phyloP scores from a whole-genome alignment of 2,329 filamentous ascomycete genomes.

The Blastomyces percursus region DNA sequence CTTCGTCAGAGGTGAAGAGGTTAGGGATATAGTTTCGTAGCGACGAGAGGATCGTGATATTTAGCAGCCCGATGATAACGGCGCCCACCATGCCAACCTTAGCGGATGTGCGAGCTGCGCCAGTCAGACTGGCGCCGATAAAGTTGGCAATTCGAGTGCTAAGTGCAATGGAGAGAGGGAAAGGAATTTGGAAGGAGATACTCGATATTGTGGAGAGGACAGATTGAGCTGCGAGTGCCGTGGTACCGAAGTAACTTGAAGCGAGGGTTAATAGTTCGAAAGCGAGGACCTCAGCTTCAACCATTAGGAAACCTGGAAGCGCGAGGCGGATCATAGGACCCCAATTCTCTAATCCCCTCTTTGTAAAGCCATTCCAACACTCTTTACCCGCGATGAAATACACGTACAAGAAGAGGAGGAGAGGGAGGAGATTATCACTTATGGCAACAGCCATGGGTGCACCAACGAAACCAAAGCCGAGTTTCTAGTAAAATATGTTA shows the following conservation, averaged over 20 bases:
- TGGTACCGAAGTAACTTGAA: slow-evolving; percentile 66
- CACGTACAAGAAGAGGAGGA: slow-evolving; percentile 64
- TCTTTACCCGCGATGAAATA: slow-evolving; percentile 58
- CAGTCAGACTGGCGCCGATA: slow-evolving; percentile 73
- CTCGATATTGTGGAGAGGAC: slow-evolving; percentile 67
- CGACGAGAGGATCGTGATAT: slow-evolving; percentile 56
- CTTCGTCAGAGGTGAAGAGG: slow-evolving; percentile 64
- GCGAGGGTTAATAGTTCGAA: slow-evolving; percentile 87
- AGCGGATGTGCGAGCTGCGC: slow-evolving; percentile 69
- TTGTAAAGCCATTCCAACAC: slow-evolving; percentile 73
- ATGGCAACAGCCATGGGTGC: slow-evolving; percentile 67
- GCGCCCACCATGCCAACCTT: slow-evolving; percentile 61
- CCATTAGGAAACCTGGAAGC: slow-evolving; percentile 82
- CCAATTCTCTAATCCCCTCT: slow-evolving; percentile 62
- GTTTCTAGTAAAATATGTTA: slow-evolving; percentile 26
- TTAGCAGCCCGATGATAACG: slow-evolving; percentile 63
- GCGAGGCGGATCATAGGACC: slow-evolving; percentile 76
- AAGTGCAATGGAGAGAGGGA: slow-evolving; percentile 77
- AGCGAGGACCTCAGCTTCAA: slow-evolving; percentile 83
- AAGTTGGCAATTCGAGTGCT: slow-evolving; percentile 85
- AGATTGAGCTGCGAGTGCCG: slow-evolving; percentile 76
- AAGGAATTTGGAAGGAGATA: slow-evolving; percentile 83
- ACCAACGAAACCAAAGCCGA: slow-evolving; percentile 61
- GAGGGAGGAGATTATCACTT: slow-evolving; percentile 62
- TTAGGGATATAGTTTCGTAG: slow-evolving; percentile 63